Evolutionary conservation across 75 land plant genomes (phyloP).

Genomic region (Isoetes taiwanensis): DNA sequence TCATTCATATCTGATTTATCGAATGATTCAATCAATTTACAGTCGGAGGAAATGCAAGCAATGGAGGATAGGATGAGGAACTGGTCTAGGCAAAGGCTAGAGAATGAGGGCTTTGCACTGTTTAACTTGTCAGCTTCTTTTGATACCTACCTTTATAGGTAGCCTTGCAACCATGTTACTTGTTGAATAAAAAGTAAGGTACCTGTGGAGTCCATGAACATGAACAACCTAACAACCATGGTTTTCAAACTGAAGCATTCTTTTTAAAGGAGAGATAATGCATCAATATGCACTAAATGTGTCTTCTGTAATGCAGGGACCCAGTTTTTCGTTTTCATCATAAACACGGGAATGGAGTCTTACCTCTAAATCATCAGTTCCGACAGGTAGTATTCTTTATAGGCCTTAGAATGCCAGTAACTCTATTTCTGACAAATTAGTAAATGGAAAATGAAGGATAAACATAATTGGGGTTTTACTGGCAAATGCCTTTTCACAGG

Average conservation of each 20-base stretch:
- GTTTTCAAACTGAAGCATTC: background rate
- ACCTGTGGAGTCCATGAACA: too few species aligned
- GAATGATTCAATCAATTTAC: too few species aligned
- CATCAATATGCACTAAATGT: background rate
- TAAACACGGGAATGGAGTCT: slow-evolving; percentile 16
- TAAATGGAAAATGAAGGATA: too few species aligned
- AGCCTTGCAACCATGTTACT: too few species aligned
- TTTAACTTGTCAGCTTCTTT: slow-evolving; percentile 22
- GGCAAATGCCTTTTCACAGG: slow-evolving; percentile 13
- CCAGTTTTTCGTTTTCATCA: slow-evolving; percentile 13
- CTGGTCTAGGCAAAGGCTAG: slow-evolving; percentile 23
- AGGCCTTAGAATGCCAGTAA: too few species aligned
- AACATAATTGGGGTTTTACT: too few species aligned
- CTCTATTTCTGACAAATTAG: too few species aligned
- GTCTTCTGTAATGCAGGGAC: slow-evolving; percentile 18
- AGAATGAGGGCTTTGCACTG: slow-evolving; percentile 22
- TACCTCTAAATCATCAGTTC: slow-evolving; percentile 28
- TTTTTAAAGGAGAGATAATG: background rate
- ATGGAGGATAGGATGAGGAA: slow-evolving; percentile 22
- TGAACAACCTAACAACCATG: too few species aligned
- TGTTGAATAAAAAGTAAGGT: too few species aligned
- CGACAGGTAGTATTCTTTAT: slow-evolving; percentile 18
- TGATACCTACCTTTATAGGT: slow-evolving; percentile 22
- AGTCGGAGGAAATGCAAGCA: slow-evolving; percentile 25
- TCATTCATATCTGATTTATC: too few species aligned